phyloP scores from a whole-genome alignment of 2,329 filamentous ascomycete genomes.

The Phoma sp. region DNA sequence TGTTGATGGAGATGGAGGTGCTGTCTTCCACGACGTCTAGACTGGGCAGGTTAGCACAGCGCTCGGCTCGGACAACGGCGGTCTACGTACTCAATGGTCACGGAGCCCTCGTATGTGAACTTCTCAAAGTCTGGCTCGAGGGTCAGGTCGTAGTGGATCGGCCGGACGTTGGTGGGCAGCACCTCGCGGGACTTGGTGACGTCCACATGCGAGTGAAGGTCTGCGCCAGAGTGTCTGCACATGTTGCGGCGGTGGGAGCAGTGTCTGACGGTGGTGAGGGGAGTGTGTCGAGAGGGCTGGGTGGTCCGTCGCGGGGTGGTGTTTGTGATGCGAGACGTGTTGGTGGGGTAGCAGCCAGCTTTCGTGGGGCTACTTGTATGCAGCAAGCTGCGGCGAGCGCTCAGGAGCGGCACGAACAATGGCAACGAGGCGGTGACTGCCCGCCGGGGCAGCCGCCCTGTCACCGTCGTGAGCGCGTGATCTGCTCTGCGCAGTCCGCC shows the following conservation, averaged over 20 bases:
- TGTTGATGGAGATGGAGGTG: slow-evolving; percentile 85
- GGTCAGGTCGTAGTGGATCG: slow-evolving; percentile 89
- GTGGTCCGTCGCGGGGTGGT: slow-evolving; percentile 34
- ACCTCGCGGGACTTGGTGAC: slow-evolving; percentile 77
- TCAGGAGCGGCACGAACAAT: slow-evolving; percentile 24
- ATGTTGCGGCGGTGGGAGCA: slow-evolving; percentile 82
- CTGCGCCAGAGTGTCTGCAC: slow-evolving; percentile 69
- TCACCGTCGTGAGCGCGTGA: slow-evolving; percentile 21
- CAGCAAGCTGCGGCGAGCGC: slow-evolving; percentile 31
- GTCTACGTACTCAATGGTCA: slow-evolving; percentile 74
- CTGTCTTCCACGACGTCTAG: slow-evolving; percentile 86
- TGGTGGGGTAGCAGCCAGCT: slow-evolving; percentile 39
- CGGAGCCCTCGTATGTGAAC: slow-evolving; percentile 84
- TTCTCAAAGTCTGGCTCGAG: slow-evolving; percentile 90
- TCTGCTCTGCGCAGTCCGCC: slow-evolving; percentile 34
- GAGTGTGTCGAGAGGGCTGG: slow-evolving; percentile 26
- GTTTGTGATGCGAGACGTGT: slow-evolving; percentile 26
- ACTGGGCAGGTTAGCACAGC: slow-evolving; percentile 48
- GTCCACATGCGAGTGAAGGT: slow-evolving; percentile 64
- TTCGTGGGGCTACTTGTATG: slow-evolving; percentile 39
- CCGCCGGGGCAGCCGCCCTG: slow-evolving; percentile 12
- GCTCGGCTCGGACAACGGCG: neutral
- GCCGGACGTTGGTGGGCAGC: slow-evolving; percentile 88
- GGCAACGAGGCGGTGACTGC: slow-evolving; percentile 32
- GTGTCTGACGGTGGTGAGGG: slow-evolving; percentile 54